phyloP scores from a whole-genome alignment of 495 filamentous ascomycete species.

The Penicillium simplicissimum region DNA sequence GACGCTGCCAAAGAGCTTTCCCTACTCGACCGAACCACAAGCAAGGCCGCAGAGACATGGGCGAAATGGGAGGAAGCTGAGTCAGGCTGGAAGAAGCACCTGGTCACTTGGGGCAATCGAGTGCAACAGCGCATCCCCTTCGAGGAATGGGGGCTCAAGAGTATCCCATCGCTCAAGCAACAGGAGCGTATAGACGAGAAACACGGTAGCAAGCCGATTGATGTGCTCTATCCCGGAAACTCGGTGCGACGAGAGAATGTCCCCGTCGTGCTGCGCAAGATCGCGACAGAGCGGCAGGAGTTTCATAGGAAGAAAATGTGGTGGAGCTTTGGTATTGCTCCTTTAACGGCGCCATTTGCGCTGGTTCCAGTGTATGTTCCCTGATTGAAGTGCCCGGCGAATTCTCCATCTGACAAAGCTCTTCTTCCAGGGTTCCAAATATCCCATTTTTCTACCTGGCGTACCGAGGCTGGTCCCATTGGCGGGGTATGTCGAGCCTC shows the following conservation, averaged over 20 bases:
- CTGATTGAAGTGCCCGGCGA: neutral
- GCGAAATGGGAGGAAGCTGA: constrained; percentile 82
- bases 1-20: constrained; percentile 51
- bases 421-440: constrained; percentile 70
- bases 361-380: constrained; percentile 77
- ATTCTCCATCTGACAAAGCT: constrained; percentile 13
- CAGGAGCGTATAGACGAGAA: constrained; percentile 62
- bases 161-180: constrained; percentile 79
- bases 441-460: constrained; percentile 96
- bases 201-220: constrained; percentile 64
- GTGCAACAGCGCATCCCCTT: constrained; percentile 84
- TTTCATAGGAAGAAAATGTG: constrained; percentile 74
- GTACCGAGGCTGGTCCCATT: constrained; percentile 76
- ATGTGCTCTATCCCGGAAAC: constrained; percentile 74
- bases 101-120: constrained; percentile 84
- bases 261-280: constrained; percentile 56
- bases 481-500: constrained; percentile 50
- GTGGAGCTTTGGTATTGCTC: constrained; percentile 80
- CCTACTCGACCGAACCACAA: constrained; percentile 61
- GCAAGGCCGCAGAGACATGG: constrained; percentile 74
- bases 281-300: constrained; percentile 75
- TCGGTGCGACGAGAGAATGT: constrained; percentile 65
- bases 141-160: constrained; percentile 97
- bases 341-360: constrained; percentile 77
- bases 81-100: constrained; percentile 79